Percentiles rank a stretch among this genome's conserved stretches.
These are phyloP conservation scores for Wickerhamiella allomyrinae DNA, from an alignment of 805 yeast species.

Conservation along the genomic window DNA sequence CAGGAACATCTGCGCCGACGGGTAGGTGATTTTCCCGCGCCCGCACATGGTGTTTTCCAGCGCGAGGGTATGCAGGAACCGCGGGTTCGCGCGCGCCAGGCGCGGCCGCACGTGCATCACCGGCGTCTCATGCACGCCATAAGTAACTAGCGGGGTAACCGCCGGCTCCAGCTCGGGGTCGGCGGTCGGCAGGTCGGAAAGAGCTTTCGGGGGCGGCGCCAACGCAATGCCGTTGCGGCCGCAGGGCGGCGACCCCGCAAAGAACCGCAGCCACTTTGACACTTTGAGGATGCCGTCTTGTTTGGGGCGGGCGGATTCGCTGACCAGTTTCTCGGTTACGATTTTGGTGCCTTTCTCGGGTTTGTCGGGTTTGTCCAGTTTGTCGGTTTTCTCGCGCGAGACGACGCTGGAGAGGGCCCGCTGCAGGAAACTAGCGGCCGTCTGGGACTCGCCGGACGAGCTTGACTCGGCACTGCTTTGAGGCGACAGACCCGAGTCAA, in stretches of 20 bases:
- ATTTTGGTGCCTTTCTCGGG: no score
- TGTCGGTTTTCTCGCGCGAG: no score
- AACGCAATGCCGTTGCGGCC: neutral
- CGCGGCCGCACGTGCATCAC: conserved; percentile 21
- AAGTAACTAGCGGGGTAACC: conserved; percentile 19
- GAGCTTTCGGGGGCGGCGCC: neutral
- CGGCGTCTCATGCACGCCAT: conserved; percentile 20
- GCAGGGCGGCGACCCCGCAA: neutral
- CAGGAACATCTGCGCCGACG: conserved; percentile 4
- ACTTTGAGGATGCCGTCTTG: neutral
- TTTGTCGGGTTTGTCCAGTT: no score
- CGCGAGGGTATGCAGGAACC: conserved; percentile 24
- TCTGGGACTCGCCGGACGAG: neutral
- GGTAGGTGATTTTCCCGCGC: conserved; percentile 20
- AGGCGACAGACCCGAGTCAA: neutral
- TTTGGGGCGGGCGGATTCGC: neutral
- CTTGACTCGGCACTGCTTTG: neutral
- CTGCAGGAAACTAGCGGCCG: neutral
- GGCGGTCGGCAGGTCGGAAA: neutral
- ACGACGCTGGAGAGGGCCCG: neutral
- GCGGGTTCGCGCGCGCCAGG: conserved; percentile 24
- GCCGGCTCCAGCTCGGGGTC: neutral
- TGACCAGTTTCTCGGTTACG: no score
- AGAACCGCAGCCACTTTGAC: neutral
- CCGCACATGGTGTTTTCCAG: conserved; percentile 24